A percentile compares a stretch with the other conserved stretches of the same genome.
Conservation (phyloP, 169 alveolate species). For the Cryptosporidium viatorum region DNA sequence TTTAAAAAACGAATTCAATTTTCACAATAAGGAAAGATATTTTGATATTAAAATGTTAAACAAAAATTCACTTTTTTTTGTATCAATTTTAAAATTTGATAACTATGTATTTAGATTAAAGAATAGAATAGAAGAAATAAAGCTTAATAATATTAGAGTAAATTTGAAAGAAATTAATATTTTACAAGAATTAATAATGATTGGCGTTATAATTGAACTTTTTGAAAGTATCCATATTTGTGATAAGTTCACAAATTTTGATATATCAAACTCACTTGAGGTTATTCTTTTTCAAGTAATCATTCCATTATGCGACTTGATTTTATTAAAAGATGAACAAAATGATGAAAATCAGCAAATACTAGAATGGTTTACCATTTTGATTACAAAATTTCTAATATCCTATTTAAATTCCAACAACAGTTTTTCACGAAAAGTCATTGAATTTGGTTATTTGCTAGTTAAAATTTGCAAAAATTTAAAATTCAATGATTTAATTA, state of each 20-base stretch:
- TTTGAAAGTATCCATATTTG: conserved; percentile 10
- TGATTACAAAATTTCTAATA: conserved; percentile 25
- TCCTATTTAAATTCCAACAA: conserved; percentile 37
- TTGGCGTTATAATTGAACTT: conserved; percentile 26
- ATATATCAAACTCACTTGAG: conserved; percentile 34
- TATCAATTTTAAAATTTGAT: conserved; percentile 19
- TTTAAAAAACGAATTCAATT: conserved; percentile 16
- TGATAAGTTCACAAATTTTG: conserved; percentile 18
- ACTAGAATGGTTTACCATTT: conserved; percentile 31
- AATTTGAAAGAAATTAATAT: neutral
- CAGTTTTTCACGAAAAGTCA: conserved; percentile 10
- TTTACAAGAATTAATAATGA: conserved; percentile 5
- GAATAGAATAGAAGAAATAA: neutral
- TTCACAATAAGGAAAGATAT: conserved; percentile 38
- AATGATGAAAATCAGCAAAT: conserved; percentile 1
- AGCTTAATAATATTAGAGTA: neutral
- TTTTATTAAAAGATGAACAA: neutral
- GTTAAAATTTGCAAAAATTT: neutral
- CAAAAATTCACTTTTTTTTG: conserved; percentile 35
- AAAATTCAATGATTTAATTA: neutral
- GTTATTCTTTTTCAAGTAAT: conserved; percentile 16
- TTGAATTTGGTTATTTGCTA: conserved; percentile 39
- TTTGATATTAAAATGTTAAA: conserved; percentile 42
- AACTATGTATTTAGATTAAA: neutral
- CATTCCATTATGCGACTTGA: conserved; percentile 42